Evolutionary conservation across 23 red algal genomes (phyloP).

Genomic region (Cyanidium caldarium): DNA sequence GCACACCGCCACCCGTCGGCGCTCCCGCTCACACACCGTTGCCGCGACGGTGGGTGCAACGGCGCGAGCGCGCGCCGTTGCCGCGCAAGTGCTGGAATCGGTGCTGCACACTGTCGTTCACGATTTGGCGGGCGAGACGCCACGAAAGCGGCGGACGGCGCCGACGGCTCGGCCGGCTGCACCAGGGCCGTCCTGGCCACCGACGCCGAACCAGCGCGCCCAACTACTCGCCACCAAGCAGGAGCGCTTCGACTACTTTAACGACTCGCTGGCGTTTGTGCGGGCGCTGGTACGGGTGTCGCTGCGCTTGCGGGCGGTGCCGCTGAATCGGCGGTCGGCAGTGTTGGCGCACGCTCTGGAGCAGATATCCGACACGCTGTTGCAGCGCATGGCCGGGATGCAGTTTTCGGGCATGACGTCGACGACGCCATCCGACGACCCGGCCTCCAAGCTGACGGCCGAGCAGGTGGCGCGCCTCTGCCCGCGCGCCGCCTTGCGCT

Average conservation of each 20-base stretch:
- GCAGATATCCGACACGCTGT: constrained; percentile 55
- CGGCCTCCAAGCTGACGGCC: constrained; percentile 5
- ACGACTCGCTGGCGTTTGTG: constrained; percentile 60
- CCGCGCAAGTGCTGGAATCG: background rate
- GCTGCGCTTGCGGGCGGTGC: constrained; percentile 27
- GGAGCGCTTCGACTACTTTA: constrained; percentile 97
- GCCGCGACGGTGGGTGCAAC: too few species aligned
- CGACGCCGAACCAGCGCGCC: constrained; percentile 6
- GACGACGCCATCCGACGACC: constrained; percentile 5
- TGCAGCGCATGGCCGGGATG: constrained; percentile 42
- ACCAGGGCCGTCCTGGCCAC: background rate
- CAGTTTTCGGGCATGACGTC: constrained; percentile 25
- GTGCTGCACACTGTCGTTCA: too few species aligned
- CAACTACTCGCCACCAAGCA: constrained; percentile 81
- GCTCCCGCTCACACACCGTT: too few species aligned
- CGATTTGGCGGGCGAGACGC: background rate
- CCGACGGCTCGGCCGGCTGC: background rate
- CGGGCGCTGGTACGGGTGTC: constrained; percentile 67
- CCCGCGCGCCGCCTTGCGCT: constrained; percentile 28
- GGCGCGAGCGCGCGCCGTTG: too few species aligned
- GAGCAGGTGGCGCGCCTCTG: constrained; percentile 36
- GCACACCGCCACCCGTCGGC: too few species aligned
- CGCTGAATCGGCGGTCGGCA: constrained; percentile 29
- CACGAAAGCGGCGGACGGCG: background rate
- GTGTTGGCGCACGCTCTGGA: constrained; percentile 57